Base-by-base conservation (phyloP, 106 monocot species). In the Dendrobium officinale region DNA sequence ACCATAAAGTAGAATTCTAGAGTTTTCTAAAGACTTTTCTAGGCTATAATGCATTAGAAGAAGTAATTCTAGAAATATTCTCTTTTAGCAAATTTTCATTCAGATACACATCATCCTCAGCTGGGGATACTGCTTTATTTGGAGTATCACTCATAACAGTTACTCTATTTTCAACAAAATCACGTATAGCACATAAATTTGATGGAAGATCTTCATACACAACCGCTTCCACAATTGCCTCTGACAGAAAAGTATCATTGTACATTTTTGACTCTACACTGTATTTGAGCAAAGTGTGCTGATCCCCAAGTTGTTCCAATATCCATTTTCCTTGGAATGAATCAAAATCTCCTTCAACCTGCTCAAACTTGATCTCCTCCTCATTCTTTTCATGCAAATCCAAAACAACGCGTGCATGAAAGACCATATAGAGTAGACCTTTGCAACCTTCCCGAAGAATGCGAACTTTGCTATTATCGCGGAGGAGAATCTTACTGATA, bases 381-480 rank as follows among this genome's bases (percentile, higher is more conserved):
- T 94, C 92, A 83, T 85, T 44, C 72, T 85, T 82, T 79, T 98
- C 97, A 84, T 84, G 83, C 77, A 98, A 84, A 83, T 98, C 97
- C 68, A 98, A 81, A 37, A 98, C 79, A 27, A 98, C 97, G 86
- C 92, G 92, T 67, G 97, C 97, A 84, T 94, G 97, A 45, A 98
- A 85, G 2, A 92, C 94, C 97, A 98, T 98, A 73, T 98, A 98
- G 0, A 98, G 55, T 33, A 98, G 86, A 31, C 97, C 94, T 73
- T 98, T 98, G 87, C 97, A 98, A 11, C 97, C 97, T 84, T 98
- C 97, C 97, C 94, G 97, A 55, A 98, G 83, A 84, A 98, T 89
- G 85, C 97, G 97, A 77, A 98, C 97, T 77, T 89, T 98, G 86
- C 90, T 98, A 78, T 94, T 98, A 73, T 94, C 94, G 45, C 94